Evolutionary conservation across 345 rosid genomes (phyloP).

Genomic region (Rhodamnia argentea): DNA sequence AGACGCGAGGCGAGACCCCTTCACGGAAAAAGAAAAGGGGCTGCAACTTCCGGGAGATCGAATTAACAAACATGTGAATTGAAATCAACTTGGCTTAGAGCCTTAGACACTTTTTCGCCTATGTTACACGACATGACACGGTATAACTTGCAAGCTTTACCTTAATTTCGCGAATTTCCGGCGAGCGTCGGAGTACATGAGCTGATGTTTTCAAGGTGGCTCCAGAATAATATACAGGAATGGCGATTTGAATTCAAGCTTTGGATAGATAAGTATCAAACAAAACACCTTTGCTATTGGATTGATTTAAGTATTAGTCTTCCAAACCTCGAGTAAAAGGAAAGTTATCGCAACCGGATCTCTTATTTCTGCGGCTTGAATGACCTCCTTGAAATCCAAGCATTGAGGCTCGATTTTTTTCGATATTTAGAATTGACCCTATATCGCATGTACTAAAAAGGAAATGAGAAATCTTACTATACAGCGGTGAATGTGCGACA

Average conservation of each 20-base stretch:
- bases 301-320: neutral
- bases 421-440: too few relatives aligned
- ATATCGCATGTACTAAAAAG: too few relatives aligned
- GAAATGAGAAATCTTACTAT: too few relatives aligned
- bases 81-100: neutral
- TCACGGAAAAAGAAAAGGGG: neutral
- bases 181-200: neutral
- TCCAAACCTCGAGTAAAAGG: neutral
- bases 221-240: neutral
- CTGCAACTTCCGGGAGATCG: neutral
- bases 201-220: neutral
- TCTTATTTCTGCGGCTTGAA: neutral
- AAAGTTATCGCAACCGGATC: neutral
- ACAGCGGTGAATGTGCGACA: too few relatives aligned
- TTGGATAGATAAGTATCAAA: neutral
- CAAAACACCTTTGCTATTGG: neutral
- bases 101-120: neutral
- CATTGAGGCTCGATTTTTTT: too few relatives aligned
- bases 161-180: neutral
- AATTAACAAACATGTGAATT: neutral
- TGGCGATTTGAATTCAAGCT: neutral
- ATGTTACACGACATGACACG: neutral
- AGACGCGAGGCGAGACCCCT: neutral
- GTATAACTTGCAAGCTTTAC: neutral
- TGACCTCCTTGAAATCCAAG: neutral